These are phyloP conservation scores for Xylaria grammica DNA, from an alignment of 495 filamentous ascomycete species.

Conservation along the genomic window DNA sequence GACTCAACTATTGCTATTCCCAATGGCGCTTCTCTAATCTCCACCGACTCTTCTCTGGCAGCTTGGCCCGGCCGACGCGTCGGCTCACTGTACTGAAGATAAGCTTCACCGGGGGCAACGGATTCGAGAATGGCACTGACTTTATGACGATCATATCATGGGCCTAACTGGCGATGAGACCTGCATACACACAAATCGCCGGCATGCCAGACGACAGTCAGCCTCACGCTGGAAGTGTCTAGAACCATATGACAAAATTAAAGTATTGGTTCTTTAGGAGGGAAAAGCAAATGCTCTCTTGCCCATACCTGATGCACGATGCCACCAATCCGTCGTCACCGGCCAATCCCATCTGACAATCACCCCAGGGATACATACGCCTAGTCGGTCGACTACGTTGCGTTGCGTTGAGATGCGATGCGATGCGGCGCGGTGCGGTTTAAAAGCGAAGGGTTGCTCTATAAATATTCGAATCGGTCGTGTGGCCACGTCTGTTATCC, in stretches of 20 bases:
- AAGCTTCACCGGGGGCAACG: background rate
- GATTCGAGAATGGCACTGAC: background rate
- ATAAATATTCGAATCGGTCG: background rate
- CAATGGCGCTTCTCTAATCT: background rate
- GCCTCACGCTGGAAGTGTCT: background rate
- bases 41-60: background rate
- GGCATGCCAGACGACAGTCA: background rate
- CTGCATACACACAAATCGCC: background rate
- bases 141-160: too few species aligned
- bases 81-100: background rate
- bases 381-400: background rate
- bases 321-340: background rate
- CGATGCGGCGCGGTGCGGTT: background rate
- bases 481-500: background rate
- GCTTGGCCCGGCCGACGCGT: background rate
- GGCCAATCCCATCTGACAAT: background rate
- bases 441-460: slow-evolving; percentile 4
- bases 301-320: background rate
- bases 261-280: background rate
- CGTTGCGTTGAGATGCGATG: too few species aligned
- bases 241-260: background rate
- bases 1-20: background rate
- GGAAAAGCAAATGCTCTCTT: background rate
- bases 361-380: background rate
- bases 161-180: too few species aligned